phyloP scores from a whole-genome alignment of 805 yeast genomes.

The Metschnikowia matae region DNA sequence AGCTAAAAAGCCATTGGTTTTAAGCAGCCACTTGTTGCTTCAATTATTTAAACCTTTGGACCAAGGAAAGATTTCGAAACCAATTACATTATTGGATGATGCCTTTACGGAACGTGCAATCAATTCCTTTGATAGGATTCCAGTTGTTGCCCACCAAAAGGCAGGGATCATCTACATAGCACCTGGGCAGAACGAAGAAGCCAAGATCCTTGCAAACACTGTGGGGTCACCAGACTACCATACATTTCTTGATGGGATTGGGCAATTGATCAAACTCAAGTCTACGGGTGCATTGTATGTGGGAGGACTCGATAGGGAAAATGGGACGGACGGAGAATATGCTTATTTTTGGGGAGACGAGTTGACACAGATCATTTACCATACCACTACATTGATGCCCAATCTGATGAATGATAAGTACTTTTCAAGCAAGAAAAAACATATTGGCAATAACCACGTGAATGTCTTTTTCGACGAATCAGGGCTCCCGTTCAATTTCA shows the following conservation, averaged over 20 bases:
- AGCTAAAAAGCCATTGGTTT: slow-evolving; percentile 13
- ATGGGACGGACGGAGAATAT: slow-evolving; percentile 69
- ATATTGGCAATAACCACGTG: slow-evolving; percentile 82
- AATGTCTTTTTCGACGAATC: slow-evolving; percentile 80
- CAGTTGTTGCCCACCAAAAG: slow-evolving; percentile 74
- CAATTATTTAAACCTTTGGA: slow-evolving; percentile 48
- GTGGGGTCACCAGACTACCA: slow-evolving; percentile 64
- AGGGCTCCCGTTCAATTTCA: slow-evolving; percentile 59
- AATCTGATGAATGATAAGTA: slow-evolving; percentile 37
- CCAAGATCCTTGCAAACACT: slow-evolving; percentile 58
- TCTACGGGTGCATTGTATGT: slow-evolving; percentile 48
- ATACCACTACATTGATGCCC: slow-evolving; percentile 82
- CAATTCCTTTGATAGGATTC: slow-evolving; percentile 64
- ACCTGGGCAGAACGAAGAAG: slow-evolving; percentile 58
- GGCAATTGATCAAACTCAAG: slow-evolving; percentile 54
- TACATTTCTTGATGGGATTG: slow-evolving; percentile 54
- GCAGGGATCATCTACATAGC: slow-evolving; percentile 76
- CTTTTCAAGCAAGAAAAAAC: slow-evolving; percentile 64
- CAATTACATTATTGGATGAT: slow-evolving; percentile 51
- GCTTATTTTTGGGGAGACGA: slow-evolving; percentile 72
- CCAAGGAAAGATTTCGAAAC: slow-evolving; percentile 30
- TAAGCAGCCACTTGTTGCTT: slow-evolving; percentile 45
- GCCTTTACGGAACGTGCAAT: slow-evolving; percentile 46
- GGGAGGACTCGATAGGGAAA: slow-evolving; percentile 76
- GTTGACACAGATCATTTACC: slow-evolving; percentile 68